Percentiles rank a stretch among this genome's conserved stretches.
phyloP scores from a whole-genome alignment of 192 early-diverging fungal genomes.

The Coemansia sp. region DNA sequence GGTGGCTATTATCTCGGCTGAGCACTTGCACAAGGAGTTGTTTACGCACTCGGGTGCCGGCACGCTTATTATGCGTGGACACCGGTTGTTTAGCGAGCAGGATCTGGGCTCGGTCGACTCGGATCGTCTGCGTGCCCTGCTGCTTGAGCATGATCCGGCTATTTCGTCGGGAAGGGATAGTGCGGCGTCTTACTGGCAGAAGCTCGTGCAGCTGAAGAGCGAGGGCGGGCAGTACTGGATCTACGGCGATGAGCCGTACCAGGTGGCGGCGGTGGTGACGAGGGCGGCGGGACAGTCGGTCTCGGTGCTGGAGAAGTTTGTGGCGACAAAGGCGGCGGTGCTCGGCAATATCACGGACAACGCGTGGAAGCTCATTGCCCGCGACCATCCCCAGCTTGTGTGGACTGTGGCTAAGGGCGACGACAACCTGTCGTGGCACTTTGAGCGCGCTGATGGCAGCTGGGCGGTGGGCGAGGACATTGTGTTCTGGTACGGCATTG shows the following conservation, averaged over 20 bases:
- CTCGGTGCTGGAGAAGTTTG: conserved; percentile 88
- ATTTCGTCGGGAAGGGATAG: conserved; percentile 64
- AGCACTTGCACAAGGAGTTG: conserved; percentile 98
- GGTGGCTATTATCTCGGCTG: conserved; percentile 98
- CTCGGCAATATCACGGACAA: conserved; percentile 98
- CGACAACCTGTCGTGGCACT: conserved; percentile 90
- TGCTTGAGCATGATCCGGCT: conserved; percentile 74
- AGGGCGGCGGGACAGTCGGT: conserved; percentile 53
- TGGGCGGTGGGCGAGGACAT: conserved; percentile 68
- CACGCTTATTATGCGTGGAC: conserved; percentile 94
- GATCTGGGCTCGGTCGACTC: conserved; percentile 72
- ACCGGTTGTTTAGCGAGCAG: conserved; percentile 80
- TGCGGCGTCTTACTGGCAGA: conserved; percentile 74
- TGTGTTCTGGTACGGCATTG: conserved; percentile 93
- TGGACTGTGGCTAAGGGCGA: conserved; percentile 84
- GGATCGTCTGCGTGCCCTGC: conserved; percentile 78
- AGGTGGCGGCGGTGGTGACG: conserved; percentile 87
- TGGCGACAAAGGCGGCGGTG: conserved; percentile 80
- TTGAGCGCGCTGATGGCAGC: conserved; percentile 92
- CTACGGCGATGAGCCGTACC: conserved; percentile 94
- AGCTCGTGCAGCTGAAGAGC: conserved; percentile 59
- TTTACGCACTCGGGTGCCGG: conserved; percentile 98
- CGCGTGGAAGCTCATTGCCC: conserved; percentile 85
- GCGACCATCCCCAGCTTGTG: conserved; percentile 79
- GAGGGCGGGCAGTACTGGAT: conserved; percentile 62